Percentiles rank a stretch among this genome's conserved stretches.
Evolutionary conservation across 2,329 filamentous ascomycete species (phyloP).

Genomic region (Chlorencoelia australis): DNA sequence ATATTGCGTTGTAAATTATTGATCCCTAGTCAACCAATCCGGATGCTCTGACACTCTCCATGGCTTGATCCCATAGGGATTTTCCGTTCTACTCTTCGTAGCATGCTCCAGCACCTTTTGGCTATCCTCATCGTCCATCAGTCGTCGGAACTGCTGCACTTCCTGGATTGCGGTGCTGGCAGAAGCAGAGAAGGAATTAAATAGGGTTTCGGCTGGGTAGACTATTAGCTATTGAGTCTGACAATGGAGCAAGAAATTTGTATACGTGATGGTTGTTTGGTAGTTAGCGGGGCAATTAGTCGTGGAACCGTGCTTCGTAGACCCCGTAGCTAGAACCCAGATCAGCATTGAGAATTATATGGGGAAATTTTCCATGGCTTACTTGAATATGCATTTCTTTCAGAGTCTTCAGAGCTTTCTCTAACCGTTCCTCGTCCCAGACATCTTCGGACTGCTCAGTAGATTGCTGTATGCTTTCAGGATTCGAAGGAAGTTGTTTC

Average conservation of each 20-base stretch:
- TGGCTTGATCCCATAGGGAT: slow-evolving; percentile 45
- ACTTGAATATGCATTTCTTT: slow-evolving; percentile 30
- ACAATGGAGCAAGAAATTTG: slow-evolving; percentile 10
- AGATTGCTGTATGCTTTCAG: neutral
- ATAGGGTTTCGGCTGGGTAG: slow-evolving; percentile 39
- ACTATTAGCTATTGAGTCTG: slow-evolving; percentile 2
- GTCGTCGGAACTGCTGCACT: slow-evolving; percentile 33
- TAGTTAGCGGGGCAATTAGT: slow-evolving; percentile 41
- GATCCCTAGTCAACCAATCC: slow-evolving; percentile 38
- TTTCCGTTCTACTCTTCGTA: slow-evolving; percentile 41
- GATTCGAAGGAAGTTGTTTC: neutral
- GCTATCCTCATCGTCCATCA: slow-evolving; percentile 23
- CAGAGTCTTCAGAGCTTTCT: slow-evolving; percentile 23
- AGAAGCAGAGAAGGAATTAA: slow-evolving; percentile 37
- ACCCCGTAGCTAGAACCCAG: slow-evolving; percentile 33
- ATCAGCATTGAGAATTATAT: neutral
- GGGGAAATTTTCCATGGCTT: neutral
- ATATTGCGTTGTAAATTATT: slow-evolving; percentile 4
- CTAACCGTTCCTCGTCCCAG: slow-evolving; percentile 26
- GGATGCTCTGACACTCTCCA: slow-evolving; percentile 51
- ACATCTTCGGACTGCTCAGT: slow-evolving; percentile 13
- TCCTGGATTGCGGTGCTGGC: slow-evolving; percentile 39
- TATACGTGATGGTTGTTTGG: slow-evolving; percentile 42
- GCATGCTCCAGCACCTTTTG: slow-evolving; percentile 41
- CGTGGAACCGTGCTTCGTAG: slow-evolving; percentile 40